A percentile compares a stretch with the other conserved stretches of the same genome.
phyloP scores from a whole-genome alignment of 2,329 filamentous ascomycete genomes.

The Trichoderma aggressivum region DNA sequence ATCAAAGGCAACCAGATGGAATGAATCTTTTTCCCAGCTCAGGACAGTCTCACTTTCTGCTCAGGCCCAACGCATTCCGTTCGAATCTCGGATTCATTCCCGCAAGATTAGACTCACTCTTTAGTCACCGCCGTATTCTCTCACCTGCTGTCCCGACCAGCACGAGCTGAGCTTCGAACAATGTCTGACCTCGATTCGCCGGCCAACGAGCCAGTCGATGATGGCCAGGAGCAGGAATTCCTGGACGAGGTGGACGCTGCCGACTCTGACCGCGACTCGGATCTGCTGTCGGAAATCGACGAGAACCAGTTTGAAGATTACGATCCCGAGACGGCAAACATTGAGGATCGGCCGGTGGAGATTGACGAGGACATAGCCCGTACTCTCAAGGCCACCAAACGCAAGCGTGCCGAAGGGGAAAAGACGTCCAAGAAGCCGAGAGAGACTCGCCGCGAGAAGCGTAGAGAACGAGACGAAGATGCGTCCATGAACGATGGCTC shows the following conservation, averaged over 20 bases:
- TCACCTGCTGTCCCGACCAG: not conserved
- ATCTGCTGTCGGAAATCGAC: slow-evolving; percentile 64
- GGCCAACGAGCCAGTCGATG: slow-evolving; percentile 39
- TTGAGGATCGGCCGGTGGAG: slow-evolving; percentile 61
- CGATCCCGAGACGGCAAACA: slow-evolving; percentile 60
- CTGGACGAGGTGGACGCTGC: slow-evolving; percentile 41
- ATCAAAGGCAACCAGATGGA: slow-evolving; percentile 12
- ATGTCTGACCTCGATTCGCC: slow-evolving; percentile 49
- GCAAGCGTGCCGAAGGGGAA: slow-evolving; percentile 62
- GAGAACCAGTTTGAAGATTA: slow-evolving; percentile 69
- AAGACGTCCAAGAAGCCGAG: slow-evolving; percentile 66
- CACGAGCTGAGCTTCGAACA: slow-evolving; percentile 16
- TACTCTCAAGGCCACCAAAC: slow-evolving; percentile 61
- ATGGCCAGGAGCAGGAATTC: slow-evolving; percentile 41
- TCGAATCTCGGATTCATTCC: not conserved
- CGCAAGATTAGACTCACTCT: not conserved
- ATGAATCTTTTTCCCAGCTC: slow-evolving; percentile 14
- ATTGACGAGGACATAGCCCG: slow-evolving; percentile 65
- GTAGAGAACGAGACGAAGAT: slow-evolving; percentile 48
- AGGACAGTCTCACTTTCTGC: not conserved
- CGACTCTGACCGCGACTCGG: slow-evolving; percentile 54
- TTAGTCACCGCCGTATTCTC: not conserved
- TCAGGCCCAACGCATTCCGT: not conserved
- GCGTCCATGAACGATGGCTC: slow-evolving; percentile 47
- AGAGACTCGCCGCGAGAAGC: slow-evolving; percentile 67